These are phyloP conservation scores for Magnolia kwangsiensis DNA, from an alignment of 164 flowering plant species.

Conservation along the genomic window DNA sequence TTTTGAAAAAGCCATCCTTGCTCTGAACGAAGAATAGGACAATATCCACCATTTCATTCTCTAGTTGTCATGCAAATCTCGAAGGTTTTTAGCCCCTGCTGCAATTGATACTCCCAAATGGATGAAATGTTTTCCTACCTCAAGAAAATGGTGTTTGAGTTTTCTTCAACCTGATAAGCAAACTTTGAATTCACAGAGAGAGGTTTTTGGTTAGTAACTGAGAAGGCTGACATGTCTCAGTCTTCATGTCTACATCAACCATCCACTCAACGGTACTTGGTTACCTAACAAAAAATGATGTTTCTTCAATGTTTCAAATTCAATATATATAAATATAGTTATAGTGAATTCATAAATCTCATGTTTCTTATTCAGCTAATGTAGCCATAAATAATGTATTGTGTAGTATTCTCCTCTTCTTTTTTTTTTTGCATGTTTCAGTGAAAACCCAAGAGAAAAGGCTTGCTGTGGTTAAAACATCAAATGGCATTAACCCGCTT, in stretches of 20 bases:
- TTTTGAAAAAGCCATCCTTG: neutral
- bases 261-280: neutral
- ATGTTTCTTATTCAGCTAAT: too few relatives aligned
- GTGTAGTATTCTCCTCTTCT: neutral
- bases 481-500: constrained; percentile 76
- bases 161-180: neutral
- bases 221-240: neutral
- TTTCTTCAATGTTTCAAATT: neutral
- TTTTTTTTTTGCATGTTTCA: constrained; percentile 19
- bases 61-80: neutral
- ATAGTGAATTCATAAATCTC: too few relatives aligned
- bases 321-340: too few relatives aligned
- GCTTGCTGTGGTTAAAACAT: constrained; percentile 70
- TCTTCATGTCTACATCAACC: neutral
- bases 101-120: neutral
- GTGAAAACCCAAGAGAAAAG: constrained; percentile 72
- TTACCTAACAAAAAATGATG: neutral
- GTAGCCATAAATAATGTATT: too few relatives aligned
- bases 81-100: neutral
- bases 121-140: too few relatives aligned
- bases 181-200: neutral
- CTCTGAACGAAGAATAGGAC: neutral
- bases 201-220: neutral
- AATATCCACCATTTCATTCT: neutral
- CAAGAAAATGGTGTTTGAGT: neutral